phyloP scores from a whole-genome alignment of 2,329 filamentous ascomycete species.

The Penicillium sp. region DNA sequence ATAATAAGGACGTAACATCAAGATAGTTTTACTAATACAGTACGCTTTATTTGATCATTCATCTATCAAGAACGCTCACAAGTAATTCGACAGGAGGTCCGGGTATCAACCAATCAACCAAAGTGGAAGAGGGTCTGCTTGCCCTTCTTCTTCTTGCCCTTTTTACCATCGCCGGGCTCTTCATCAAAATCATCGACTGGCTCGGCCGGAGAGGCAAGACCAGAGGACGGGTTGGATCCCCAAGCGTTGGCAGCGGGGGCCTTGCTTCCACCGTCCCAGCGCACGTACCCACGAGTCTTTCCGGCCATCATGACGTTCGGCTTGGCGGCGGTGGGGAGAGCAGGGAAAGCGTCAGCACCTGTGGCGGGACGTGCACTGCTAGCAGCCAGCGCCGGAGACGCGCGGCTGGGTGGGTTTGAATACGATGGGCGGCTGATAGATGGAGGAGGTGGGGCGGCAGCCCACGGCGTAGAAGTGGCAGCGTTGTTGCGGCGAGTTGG shows the following conservation, averaged over 20 bases:
- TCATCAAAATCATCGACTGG: slow-evolving; percentile 23
- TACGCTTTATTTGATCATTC: background rate
- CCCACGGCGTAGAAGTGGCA: slow-evolving; percentile 28
- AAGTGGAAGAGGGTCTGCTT: slow-evolving; percentile 46
- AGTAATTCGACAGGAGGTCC: background rate
- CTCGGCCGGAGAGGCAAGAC: slow-evolving; percentile 25
- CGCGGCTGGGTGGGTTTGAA: slow-evolving; percentile 28
- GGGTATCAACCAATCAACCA: slow-evolving; percentile 26
- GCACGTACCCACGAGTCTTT: slow-evolving; percentile 49
- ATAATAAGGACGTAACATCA: background rate
- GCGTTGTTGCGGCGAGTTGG: slow-evolving; percentile 24
- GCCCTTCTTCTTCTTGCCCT: slow-evolving; percentile 44
- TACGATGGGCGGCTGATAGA: slow-evolving; percentile 25
- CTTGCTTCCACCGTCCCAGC: slow-evolving; percentile 48
- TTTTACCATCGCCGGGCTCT: slow-evolving; percentile 33
- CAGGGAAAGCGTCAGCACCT: slow-evolving; percentile 71
- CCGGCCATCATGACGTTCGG: slow-evolving; percentile 58
- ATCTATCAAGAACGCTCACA: slow-evolving; percentile 9
- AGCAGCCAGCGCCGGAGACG: slow-evolving; percentile 30
- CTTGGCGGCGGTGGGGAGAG: slow-evolving; percentile 76
- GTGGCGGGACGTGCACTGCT: slow-evolving; percentile 27
- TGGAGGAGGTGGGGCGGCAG: slow-evolving; percentile 26
- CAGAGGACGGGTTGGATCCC: slow-evolving; percentile 31
- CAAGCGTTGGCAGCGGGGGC: slow-evolving; percentile 42
- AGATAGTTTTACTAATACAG: background rate